These are phyloP conservation scores for Mucor racemosus DNA, from an alignment of 371 early-diverging fungal genomes.

Conservation along the genomic window DNA sequence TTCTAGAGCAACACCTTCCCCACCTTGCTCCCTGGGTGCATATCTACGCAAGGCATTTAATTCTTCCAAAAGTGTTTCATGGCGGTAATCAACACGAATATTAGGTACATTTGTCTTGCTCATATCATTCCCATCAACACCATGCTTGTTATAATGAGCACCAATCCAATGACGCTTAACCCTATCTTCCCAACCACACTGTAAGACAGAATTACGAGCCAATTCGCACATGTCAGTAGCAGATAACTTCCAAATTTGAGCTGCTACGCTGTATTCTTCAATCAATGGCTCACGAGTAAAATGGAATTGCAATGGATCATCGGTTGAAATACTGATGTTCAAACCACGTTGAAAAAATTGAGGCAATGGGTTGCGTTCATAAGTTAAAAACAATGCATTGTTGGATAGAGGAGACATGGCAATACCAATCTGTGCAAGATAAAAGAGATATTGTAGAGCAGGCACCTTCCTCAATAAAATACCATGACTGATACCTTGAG, in stretches of 20 bases:
- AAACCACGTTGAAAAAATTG: conserved; percentile 95
- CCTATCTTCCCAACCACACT: conserved; percentile 91
- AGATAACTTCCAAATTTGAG: conserved; percentile 98
- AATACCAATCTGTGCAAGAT: conserved; percentile 95
- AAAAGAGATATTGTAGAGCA: conserved; percentile 95
- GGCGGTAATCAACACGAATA: conserved; percentile 87
- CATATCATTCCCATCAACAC: conserved; percentile 89
- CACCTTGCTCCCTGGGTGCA: conserved; percentile 13
- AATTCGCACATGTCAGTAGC: conserved; percentile 98
- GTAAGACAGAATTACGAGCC: conserved; percentile 93
- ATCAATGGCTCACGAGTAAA: conserved; percentile 98
- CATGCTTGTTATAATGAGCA: conserved; percentile 73
- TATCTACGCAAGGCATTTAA: conserved; percentile 58
- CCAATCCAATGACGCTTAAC: conserved; percentile 97
- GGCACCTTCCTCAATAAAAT: conserved; percentile 97
- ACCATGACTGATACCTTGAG: conserved; percentile 95
- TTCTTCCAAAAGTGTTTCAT: conserved; percentile 89
- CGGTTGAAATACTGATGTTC: conserved; percentile 95
- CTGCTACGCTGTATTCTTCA: conserved; percentile 98
- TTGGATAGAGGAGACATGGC: conserved; percentile 99
- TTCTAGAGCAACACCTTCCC: background rate
- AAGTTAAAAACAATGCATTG: conserved; percentile 96
- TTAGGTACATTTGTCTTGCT: conserved; percentile 96
- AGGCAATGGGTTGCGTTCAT: conserved; percentile 96
- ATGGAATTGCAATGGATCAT: conserved; percentile 99